These are phyloP conservation scores for Quercus mongolica DNA, from an alignment of 306 rosid genomes.

Conservation along the genomic window DNA sequence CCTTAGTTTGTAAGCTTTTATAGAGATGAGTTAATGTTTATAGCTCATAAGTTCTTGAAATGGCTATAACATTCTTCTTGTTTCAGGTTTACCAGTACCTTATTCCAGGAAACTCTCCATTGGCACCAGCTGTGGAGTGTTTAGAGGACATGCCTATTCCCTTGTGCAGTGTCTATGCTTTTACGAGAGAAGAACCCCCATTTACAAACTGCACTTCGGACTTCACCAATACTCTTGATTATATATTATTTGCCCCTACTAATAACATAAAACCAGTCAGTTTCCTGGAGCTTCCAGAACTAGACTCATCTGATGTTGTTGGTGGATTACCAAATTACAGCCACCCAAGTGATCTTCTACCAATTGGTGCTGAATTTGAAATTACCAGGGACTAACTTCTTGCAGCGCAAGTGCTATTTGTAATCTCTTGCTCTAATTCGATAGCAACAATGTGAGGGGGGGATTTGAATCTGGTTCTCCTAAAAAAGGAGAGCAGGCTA, in stretches of 20 bases:
- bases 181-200: slow-evolving; percentile 71
- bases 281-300: slow-evolving; percentile 75
- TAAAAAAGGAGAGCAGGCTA: no score
- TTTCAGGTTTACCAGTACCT: slow-evolving; percentile 79
- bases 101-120: slow-evolving; percentile 50
- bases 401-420: slow-evolving; percentile 18
- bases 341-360: slow-evolving; percentile 90
- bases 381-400: slow-evolving; percentile 34
- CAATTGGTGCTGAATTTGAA: slow-evolving; percentile 83
- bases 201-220: slow-evolving; percentile 90
- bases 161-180: slow-evolving; percentile 60
- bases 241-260: slow-evolving; percentile 61
- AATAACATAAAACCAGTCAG: slow-evolving; percentile 61
- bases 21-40: background rate
- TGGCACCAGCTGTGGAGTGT: slow-evolving; percentile 22
- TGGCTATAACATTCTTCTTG: slow-evolving; percentile 13
- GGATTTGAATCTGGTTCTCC: background rate
- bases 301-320: slow-evolving; percentile 51
- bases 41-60: background rate
- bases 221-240: slow-evolving; percentile 84
- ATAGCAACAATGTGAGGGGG: no score
- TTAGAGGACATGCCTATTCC: slow-evolving; percentile 61
- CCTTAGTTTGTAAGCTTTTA: background rate
- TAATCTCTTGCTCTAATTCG: background rate
- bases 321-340: slow-evolving; percentile 79